Evolutionary conservation across 306 rosid genomes (phyloP).

Genomic region (Dryas octopetala): DNA sequence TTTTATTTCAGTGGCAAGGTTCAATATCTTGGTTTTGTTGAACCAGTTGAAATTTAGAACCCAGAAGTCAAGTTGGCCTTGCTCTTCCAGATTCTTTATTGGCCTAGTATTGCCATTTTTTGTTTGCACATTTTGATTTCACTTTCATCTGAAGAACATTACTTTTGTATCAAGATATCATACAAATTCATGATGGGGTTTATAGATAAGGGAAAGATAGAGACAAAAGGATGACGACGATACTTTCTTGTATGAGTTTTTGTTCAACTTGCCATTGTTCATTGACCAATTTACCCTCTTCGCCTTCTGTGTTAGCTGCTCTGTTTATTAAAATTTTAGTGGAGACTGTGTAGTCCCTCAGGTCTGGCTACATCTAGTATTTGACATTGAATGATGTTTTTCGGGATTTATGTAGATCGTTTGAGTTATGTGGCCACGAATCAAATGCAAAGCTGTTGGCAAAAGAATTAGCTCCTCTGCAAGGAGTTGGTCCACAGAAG

Average conservation of each 20-base stretch:
- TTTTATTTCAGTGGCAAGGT: background rate
- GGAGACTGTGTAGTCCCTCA: background rate
- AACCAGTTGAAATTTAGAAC: background rate
- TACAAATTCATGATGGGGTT: background rate
- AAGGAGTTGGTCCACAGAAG: slow-evolving; percentile 61
- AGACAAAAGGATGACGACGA: background rate
- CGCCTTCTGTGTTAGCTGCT: background rate
- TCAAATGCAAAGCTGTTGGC: slow-evolving; percentile 58
- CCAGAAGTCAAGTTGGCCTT: background rate
- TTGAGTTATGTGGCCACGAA: slow-evolving; percentile 63
- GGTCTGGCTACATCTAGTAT: background rate
- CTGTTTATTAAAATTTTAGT: background rate
- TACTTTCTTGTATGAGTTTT: background rate
- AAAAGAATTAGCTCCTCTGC: slow-evolving; percentile 55
- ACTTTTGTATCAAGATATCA: background rate
- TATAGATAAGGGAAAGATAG: background rate
- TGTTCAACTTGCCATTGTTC: background rate
- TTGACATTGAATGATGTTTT: slow-evolving; percentile 3
- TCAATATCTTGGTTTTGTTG: background rate
- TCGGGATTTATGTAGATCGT: slow-evolving; percentile 42
- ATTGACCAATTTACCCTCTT: background rate
- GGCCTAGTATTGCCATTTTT: background rate
- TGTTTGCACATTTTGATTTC: background rate
- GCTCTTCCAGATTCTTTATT: background rate
- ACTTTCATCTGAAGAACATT: background rate